Conservation (phyloP, 2,329 filamentous ascomycete species). For the Pseudogymnoascus sp. region DNA sequence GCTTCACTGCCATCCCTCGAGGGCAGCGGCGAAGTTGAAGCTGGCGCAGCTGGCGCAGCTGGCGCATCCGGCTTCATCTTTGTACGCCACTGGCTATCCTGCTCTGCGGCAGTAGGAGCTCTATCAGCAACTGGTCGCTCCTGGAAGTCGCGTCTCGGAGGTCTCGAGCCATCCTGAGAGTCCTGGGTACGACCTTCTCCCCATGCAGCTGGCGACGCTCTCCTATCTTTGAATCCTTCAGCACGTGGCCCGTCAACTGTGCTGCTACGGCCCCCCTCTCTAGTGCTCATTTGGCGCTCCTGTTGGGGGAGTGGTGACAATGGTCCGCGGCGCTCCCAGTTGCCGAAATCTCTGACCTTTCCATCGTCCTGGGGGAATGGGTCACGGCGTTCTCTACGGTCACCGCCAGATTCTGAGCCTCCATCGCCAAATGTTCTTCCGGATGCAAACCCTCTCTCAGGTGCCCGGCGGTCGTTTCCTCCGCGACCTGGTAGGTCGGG, state of each 20-base stretch:
- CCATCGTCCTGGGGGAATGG: slow-evolving; percentile 62
- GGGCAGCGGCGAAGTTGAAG: slow-evolving; percentile 52
- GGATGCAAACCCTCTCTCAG: slow-evolving; percentile 45
- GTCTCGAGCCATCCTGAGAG: slow-evolving; percentile 63
- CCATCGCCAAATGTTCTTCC: slow-evolving; percentile 35
- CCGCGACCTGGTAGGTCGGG: slow-evolving; percentile 60
- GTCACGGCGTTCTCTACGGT: slow-evolving; percentile 65
- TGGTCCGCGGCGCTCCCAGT: slow-evolving; percentile 93
- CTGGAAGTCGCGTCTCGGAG: slow-evolving; percentile 69
- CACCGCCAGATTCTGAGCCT: slow-evolving; percentile 45
- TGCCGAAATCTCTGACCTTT: slow-evolving; percentile 71
- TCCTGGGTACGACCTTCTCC: slow-evolving; percentile 53
- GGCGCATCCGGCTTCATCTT: slow-evolving; percentile 77
- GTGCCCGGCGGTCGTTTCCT: slow-evolving; percentile 38
- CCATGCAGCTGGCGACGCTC: slow-evolving; percentile 67
- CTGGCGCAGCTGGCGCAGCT: slow-evolving; percentile 26
- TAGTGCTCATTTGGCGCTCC: slow-evolving; percentile 43
- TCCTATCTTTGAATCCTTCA: slow-evolving; percentile 54
- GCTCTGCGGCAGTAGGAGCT: slow-evolving; percentile 77
- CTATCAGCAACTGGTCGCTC: slow-evolving; percentile 62
- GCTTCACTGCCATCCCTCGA: slow-evolving; percentile 70
- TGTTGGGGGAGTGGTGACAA: slow-evolving; percentile 61
- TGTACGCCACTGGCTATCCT: slow-evolving; percentile 86
- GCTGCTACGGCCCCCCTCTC: slow-evolving; percentile 51
- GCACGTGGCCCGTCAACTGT: slow-evolving; percentile 54